Percentiles rank a stretch among this genome's conserved stretches.
phyloP scores from a whole-genome alignment of 192 early-diverging fungal species.

The Linnemannia elongata region DNA sequence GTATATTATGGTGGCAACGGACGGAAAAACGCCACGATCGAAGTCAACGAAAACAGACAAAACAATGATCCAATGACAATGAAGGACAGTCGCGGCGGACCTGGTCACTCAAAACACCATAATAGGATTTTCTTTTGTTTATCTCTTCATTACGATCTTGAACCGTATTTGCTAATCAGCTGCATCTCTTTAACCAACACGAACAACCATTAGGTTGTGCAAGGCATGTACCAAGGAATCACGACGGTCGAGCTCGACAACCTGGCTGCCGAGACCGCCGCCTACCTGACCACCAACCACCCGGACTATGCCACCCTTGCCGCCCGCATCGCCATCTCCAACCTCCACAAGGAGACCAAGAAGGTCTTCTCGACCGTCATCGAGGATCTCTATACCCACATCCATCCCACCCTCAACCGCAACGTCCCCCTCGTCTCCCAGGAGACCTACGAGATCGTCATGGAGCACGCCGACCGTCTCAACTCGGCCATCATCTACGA shows the following conservation, averaged over 20 bases:
- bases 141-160: background rate
- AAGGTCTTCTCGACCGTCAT: slow-evolving; percentile 84
- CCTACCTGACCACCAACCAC: slow-evolving; percentile 90
- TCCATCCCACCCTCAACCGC: slow-evolving; percentile 88
- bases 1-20: background rate
- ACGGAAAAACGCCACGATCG: background rate
- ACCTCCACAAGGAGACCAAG: slow-evolving; percentile 89
- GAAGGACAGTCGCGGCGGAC: background rate
- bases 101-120: background rate
- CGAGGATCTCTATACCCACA: slow-evolving; percentile 85
- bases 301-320: slow-evolving; percentile 97
- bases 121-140: background rate
- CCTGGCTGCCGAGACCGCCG: slow-evolving; percentile 94
- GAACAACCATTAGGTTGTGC: slow-evolving; percentile 73
- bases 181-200: background rate
- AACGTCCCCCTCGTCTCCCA: slow-evolving; percentile 90
- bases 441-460: slow-evolving; percentile 74
- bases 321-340: slow-evolving; percentile 96
- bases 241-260: slow-evolving; percentile 97
- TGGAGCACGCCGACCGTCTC: slow-evolving; percentile 79
- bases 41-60: background rate
- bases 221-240: slow-evolving; percentile 97
- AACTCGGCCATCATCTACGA: slow-evolving; percentile 93
- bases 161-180: slow-evolving; percentile 5
- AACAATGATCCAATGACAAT: background rate